Evolutionary conservation across 176 grass and related monocot genomes (phyloP).

Genomic region (Chloris gayana): DNA sequence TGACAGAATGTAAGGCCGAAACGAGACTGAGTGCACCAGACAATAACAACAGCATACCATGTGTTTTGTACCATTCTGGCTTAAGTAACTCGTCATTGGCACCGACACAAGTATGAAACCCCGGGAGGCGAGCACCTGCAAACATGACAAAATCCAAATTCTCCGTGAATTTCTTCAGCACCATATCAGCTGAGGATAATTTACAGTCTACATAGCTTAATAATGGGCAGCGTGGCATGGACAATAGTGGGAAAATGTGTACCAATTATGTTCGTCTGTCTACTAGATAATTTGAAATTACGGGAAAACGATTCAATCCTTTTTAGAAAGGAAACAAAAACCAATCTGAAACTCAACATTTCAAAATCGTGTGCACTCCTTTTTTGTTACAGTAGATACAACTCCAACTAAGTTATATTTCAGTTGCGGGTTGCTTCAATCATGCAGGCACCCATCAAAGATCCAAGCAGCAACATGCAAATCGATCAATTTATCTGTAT

Average conservation of each 20-base stretch:
- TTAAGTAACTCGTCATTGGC: conserved; percentile 64
- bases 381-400: too few species aligned
- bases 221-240: too few species aligned
- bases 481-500: too few species aligned
- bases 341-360: background rate
- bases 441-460: background rate
- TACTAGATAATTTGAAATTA: too few species aligned
- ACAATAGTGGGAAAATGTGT: too few species aligned
- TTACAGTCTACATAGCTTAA: too few species aligned
- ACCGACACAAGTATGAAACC: conserved; percentile 93
- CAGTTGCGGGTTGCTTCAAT: too few species aligned
- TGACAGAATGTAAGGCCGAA: background rate
- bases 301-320: background rate
- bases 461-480: too few species aligned
- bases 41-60: conserved; percentile 57
- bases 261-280: too few species aligned
- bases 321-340: too few species aligned
- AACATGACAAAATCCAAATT: background rate
- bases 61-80: conserved; percentile 70
- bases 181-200: background rate
- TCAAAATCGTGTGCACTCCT: background rate
- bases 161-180: background rate
- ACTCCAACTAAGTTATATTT: too few species aligned
- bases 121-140: conserved; percentile 66
- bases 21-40: background rate